Evolutionary conservation across 75 land plant genomes (phyloP), one percentile per base, ranked within the genome.

Genomic region (Pseudotsuga menziesii): DNA sequence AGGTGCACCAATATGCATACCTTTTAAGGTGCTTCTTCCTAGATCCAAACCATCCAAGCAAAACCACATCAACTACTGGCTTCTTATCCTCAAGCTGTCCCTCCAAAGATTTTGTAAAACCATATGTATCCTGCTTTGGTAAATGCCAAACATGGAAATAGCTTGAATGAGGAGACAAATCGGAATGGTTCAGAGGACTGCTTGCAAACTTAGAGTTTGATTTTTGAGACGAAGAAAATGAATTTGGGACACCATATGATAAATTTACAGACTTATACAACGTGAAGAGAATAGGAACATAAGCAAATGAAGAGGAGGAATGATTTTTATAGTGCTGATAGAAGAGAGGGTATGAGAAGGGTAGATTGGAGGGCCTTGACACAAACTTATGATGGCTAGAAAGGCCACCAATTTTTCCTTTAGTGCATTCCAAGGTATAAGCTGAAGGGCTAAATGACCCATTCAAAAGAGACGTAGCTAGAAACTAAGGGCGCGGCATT

Each of bases 1-100:
- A 90, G 7, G 94, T 91, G 79, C 93, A 96, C 94, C 92, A 96
- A 5, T 96, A 93, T 32, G 99, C 99, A 85, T 96, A 96, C 80
- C 79, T 88, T 76, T 86, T 91, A 26, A 96, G 67, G 82, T 96
- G 99, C 76, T 89, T 93, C 79, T 96, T 97, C 78, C 89, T 86
- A 39, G 99, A 89, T 19, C 99, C 99, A 73, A 96, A 74, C 99
- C 99, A 93, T 32, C 99, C 99, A 9, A 96, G 86, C 82, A 96
- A 81, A 66, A 96, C 91, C 57, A 96, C 96, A 14, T 78, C 78
- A 20, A 85, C 60, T 3, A 85, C 91, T 0, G 95, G 92, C 75
- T 84, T 82, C 19, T 83, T 11, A 56, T 73, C 75, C 75, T 17
- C 22, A 56, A n/a, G 77, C 73, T 58, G 74, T 75, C 14, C 76